Evolutionary conservation across 2,329 filamentous ascomycete genomes (phyloP).

Genomic region (Aspergillus ochraceus): DNA sequence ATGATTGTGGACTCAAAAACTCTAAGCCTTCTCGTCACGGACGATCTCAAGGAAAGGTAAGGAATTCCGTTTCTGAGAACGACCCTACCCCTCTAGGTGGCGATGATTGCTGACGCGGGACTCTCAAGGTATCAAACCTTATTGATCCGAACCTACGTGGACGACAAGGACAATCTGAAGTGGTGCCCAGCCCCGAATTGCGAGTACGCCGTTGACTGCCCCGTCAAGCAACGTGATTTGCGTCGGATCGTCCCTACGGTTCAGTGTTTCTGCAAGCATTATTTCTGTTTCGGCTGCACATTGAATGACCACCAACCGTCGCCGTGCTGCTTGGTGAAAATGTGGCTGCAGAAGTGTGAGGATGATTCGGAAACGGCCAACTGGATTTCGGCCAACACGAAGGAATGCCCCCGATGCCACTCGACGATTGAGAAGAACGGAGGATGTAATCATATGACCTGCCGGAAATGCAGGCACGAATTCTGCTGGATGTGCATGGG

Average conservation of each 20-base stretch:
- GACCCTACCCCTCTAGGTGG: not conserved
- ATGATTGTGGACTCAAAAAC: conserved; percentile 90
- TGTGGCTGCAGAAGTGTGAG: conserved; percentile 96
- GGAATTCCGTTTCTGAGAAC: conserved; percentile 18
- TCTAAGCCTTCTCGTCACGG: conserved; percentile 70
- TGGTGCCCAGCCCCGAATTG: conserved; percentile 99
- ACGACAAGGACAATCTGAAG: conserved; percentile 91
- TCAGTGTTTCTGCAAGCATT: conserved; percentile 76
- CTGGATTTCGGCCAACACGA: conserved; percentile 99
- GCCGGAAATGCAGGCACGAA: conserved; percentile 90
- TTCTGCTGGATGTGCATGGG: conserved; percentile 99
- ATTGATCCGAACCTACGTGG: conserved; percentile 90
- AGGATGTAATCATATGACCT: conserved; percentile 98
- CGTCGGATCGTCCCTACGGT: conserved; percentile 86
- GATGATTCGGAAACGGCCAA: conserved; percentile 98
- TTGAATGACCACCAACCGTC: conserved; percentile 89
- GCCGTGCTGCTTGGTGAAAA: conserved; percentile 86
- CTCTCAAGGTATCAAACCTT: conserved; percentile 73
- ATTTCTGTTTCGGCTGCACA: conserved; percentile 94
- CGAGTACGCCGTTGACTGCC: conserved; percentile 86
- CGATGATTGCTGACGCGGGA: conserved; percentile 13
- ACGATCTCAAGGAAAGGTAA: conserved; percentile 57
- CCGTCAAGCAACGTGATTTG: conserved; percentile 83
- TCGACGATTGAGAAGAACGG: conserved; percentile 99
- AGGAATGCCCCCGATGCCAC: conserved; percentile 93